Evolutionary conservation across 2,329 filamentous ascomycete species (phyloP), one percentile per base, ranked within the genome.

Genomic region (Fusarium proliferatum): DNA sequence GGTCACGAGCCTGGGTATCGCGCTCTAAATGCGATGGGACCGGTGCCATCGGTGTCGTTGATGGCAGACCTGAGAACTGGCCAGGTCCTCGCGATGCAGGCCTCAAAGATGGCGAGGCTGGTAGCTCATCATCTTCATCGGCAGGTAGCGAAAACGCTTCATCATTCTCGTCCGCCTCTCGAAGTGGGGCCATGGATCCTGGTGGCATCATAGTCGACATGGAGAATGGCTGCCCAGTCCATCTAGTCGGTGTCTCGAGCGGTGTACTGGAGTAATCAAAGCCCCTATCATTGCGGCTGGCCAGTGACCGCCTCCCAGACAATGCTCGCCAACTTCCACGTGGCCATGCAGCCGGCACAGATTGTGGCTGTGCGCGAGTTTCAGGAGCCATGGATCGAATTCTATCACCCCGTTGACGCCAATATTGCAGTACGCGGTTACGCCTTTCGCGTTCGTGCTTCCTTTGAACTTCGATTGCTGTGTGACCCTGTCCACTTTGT

Each of bases 161-260:
- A 41, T 71, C 72, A 21, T 79, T 73, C 56, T 81, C 80, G 48
- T 82, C 77, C 9, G 68, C 73, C 71, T 82, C 81, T 56, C 71
- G 77, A 19, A 82, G 69, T 19, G 80, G 71, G 21, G 79, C 76
- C 74, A 82, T 82, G 19, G 75, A 74, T 33, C 76, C 77, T 28
- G 78, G 61, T 15, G 76, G 69, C 28, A 79, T 43, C 5, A 77
- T 74, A 36, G 80, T 82, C 11, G 81, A 77, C 67, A 84, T 80
- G 9, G 83, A 80, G 36, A 82, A 79, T 11, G 82, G 79, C 57
- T 82, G 79, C 7, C 86, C 83, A 6, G 84, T 86, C 81, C 85
- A 84, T 56, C 84, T 84, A n/a, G 85, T 87, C 5, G 85, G 85
- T 12, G 85, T 87, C 53, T 83, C 82, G 19, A 83, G 62, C 11